Evolutionary conservation across 2,329 filamentous ascomycete species (phyloP).

Genomic region (Fusarium avenaceum): DNA sequence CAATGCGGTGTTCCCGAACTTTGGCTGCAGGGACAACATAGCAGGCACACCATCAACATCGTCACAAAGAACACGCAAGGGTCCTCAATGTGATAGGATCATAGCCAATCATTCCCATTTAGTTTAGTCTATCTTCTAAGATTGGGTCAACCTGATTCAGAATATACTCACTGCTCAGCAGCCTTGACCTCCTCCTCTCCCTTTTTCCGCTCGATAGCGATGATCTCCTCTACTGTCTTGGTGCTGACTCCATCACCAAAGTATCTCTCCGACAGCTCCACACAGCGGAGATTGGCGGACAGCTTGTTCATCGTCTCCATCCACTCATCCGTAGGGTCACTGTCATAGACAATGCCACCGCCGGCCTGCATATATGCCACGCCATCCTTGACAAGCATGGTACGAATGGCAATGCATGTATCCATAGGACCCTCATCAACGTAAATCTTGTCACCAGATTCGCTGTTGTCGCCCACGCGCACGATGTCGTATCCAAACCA

Average conservation of each 20-base stretch:
- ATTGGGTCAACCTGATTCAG: background rate
- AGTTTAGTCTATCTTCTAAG: slow-evolving; percentile 4
- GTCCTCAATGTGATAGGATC: background rate
- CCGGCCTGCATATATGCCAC: slow-evolving; percentile 91
- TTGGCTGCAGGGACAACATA: background rate
- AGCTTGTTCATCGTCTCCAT: slow-evolving; percentile 97
- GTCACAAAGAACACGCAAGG: background rate
- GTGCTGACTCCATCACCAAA: slow-evolving; percentile 46
- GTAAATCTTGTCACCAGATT: slow-evolving; percentile 49
- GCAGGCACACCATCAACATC: background rate
- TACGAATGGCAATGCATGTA: slow-evolving; percentile 83
- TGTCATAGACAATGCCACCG: slow-evolving; percentile 95
- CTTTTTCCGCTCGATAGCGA: slow-evolving; percentile 47
- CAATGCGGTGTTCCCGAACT: background rate
- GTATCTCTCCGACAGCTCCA: slow-evolving; percentile 47
- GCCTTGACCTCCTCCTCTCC: slow-evolving; percentile 47
- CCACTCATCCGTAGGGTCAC: slow-evolving; percentile 90
- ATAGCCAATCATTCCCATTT: background rate
- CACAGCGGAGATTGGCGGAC: slow-evolving; percentile 58
- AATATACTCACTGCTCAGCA: slow-evolving; percentile 14
- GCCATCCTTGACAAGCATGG: slow-evolving; percentile 94
- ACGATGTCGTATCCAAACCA: slow-evolving; percentile 92
- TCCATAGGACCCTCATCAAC: slow-evolving; percentile 88
- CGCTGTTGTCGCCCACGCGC: slow-evolving; percentile 68
- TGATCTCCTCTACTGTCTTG: slow-evolving; percentile 48